Evolutionary conservation across 495 filamentous ascomycete genomes (phyloP).

Genomic region (Cercophora samala): DNA sequence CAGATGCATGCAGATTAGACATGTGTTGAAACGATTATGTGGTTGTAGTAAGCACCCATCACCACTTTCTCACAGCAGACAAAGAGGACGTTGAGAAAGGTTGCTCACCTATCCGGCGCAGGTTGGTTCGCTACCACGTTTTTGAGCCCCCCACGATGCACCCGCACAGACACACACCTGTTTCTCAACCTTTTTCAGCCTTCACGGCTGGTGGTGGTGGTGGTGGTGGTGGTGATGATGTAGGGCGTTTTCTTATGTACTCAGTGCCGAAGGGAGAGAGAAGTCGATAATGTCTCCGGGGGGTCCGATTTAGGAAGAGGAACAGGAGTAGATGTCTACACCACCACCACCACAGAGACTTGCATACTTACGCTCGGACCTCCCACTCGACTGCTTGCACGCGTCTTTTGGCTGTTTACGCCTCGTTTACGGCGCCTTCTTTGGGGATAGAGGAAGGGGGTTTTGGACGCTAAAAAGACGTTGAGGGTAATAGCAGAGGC

Average conservation of each 20-base stretch:
- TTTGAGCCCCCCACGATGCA: neutral
- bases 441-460: neutral
- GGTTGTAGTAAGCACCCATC: neutral
- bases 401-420: neutral
- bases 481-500: too few relatives aligned
- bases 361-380: neutral
- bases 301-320: neutral
- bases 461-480: neutral
- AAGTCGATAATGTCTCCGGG: neutral
- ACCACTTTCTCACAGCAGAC: neutral
- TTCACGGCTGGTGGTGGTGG: neutral
- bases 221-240: neutral
- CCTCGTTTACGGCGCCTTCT: neutral
- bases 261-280: neutral
- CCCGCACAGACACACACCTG: neutral
- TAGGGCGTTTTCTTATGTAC: neutral
- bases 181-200: neutral
- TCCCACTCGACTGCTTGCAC: neutral
- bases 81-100: neutral
- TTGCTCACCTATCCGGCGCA: neutral
- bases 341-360: neutral
- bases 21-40: neutral
- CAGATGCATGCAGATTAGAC: constrained; percentile 1
- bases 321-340: neutral
- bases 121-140: neutral